Base-by-base conservation (phyloP, 495 filamentous ascomycete species). In the Penicillium pancosmium region DNA sequence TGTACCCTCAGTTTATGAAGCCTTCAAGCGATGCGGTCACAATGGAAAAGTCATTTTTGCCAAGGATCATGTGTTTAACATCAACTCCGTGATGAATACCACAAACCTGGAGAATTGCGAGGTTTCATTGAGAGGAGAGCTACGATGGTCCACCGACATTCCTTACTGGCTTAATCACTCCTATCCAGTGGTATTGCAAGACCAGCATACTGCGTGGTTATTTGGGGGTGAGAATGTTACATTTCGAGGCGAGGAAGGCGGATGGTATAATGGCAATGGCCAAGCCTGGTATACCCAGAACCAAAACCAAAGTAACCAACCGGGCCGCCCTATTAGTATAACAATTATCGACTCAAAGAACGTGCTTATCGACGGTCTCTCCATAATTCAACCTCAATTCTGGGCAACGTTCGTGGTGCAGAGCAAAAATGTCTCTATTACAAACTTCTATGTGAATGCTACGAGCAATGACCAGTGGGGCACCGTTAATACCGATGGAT, bases 241-340 rank as follows among this genome's bases (percentile, higher is more conserved):
- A 31, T 60, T 72, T 25, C 74, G 75, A 31, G 62, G 54, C 6
- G 50, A 52, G 9, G 54, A 73, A 50, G 78, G 74, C 10, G 80
- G 80, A 12, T 76, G 73, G 38, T 66, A 81, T 19, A 68, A 81
- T 54, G 80, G 80, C 15, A 79, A 81, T 51, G 80, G 80, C 8
- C 77, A 81, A 50, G 62, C 69, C 4, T 82, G 79, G 76, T 79
- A 80, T 51, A 66, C 65, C 0, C 56, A 70, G 50, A 70, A 70
- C 56, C 49, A 50, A 6, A 70, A 70, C 38, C 55, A 57, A 12
- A 64, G 70, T 52, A 80, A 80, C 50, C 74, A 77, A 38, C 78
- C 74, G 12, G 69, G 79, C 36, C 70, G 78, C 13, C 78, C 78
- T 15, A 76, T 79, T 50, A 68, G 64, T 34, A 72, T 81, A 34